Base-by-base conservation (phyloP, 1,284 basidiomycete species). In the Volvariella surrecta region DNA sequence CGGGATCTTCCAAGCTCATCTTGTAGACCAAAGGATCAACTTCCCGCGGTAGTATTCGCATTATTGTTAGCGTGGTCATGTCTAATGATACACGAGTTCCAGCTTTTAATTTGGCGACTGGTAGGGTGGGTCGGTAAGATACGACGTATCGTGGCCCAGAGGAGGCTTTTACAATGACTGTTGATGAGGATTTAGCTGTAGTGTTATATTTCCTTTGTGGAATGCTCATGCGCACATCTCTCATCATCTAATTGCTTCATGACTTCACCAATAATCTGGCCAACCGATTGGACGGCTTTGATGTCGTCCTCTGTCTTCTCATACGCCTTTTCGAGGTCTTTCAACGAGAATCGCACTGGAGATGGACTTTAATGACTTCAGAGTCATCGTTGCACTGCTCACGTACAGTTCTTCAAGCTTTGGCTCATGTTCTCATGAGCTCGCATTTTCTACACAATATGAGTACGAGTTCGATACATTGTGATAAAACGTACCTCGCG, bases 21-120 rank as follows among this genome's bases (percentile, higher is more conserved):
- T 97, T 98, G 74, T 99, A 99, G 3, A 99, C 95, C 58, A 96
- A 70, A 15, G 96, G 96, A 61, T 99, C 96, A 19, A 99, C 92
- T 64, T 99, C 96, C 52, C 96, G 79, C 6, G 96, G 96, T 22
- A 99, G 71, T 49, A 99, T 96, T 38, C 94, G 84, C 94, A 99
- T 99, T 61, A 99, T 93, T 6, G 96, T 99, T 31, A 99, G 72
- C 1, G 96, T 99, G 1, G 96, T 99, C 96, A 99, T 99, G 64
- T 99, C 96, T 42, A 99, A 79, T 48, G 93, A 95, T 48, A 99
- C 96, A 51, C 96, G 89, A 8, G 91, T 91, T 43, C 92, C 92
- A 20, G 89, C 68, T 67, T 98, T 98, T 49, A 99, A 83, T 66
- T 98, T 98, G 39, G 79, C 74, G 41, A 84, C 84, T n/a, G 94